Percentiles rank a stretch among this genome's conserved stretches.
Conservation (phyloP, 1,284 basidiomycete genomes). For the Trichosporon sp. region DNA sequence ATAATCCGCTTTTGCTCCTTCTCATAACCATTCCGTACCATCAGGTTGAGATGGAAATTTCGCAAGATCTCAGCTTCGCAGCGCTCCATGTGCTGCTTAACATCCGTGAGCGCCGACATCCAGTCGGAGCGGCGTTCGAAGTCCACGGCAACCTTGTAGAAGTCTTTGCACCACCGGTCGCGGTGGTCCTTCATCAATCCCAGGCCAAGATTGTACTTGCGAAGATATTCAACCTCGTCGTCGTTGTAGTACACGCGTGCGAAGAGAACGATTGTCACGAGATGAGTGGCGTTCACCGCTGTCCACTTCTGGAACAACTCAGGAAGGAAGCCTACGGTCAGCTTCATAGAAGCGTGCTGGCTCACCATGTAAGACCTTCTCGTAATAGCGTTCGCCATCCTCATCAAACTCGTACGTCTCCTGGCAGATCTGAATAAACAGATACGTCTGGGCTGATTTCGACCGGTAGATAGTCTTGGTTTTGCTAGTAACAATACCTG, state of each 20-base stretch:
- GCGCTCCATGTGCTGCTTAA: conserved; percentile 83
- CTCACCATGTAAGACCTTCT: conserved; percentile 80
- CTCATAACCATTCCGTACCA: conserved; percentile 15
- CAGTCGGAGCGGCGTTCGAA: conserved; percentile 82
- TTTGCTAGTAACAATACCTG: conserved; percentile 71
- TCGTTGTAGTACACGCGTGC: conserved; percentile 89
- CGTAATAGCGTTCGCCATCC: conserved; percentile 91
- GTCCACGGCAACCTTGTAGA: conserved; percentile 90
- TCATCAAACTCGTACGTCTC: conserved; percentile 98
- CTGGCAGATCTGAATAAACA: conserved; percentile 92
- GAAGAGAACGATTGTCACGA: conserved; percentile 89
- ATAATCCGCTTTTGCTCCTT: conserved; percentile 41
- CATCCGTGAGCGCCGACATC: conserved; percentile 74
- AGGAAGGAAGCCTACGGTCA: conserved; percentile 63
- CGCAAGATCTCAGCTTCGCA: conserved; percentile 83
- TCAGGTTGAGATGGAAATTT: conserved; percentile 64
- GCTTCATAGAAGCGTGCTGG: conserved; percentile 8
- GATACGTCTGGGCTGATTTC: conserved; percentile 74
- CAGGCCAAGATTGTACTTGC: conserved; percentile 50
- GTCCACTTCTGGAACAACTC: conserved; percentile 77
- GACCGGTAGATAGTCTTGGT: conserved; percentile 89
- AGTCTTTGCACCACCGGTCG: conserved; percentile 86
- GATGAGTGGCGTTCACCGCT: conserved; percentile 80
- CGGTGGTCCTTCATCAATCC: conserved; percentile 69
- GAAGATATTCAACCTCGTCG: conserved; percentile 66